Base-by-base conservation (phyloP, 2,329 filamentous ascomycete genomes). In the Paraconiothyrium brasiliense region DNA sequence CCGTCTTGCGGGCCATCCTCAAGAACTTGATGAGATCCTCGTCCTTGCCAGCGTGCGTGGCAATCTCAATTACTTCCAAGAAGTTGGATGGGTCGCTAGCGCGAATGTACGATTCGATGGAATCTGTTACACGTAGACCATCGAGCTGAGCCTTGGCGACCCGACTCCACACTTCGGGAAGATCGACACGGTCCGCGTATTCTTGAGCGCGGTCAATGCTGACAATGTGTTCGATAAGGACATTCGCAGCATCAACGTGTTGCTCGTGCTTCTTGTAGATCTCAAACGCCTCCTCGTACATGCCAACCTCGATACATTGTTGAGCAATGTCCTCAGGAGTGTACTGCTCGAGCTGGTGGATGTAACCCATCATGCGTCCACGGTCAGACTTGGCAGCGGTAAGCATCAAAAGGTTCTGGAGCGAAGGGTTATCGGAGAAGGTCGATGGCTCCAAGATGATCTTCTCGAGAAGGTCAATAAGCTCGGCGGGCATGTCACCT, bases 401-500 rank as follows among this genome's bases (percentile, higher is more conserved):
- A 74, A 98, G 90, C 85, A 99, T 92, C 64, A 99, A 88, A 62
- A 99, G 83, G 80, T 99, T 99, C 81, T 99, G 96, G 60, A 99
- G 85, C 78, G 92, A 97, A 74, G 93, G 88, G 80, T 99, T 99
- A 82, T 99, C 96, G 73, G 93, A 97, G 85, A 99, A 99, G 5
- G 92, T 92, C 4, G 94, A 97, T n/a, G 95, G 96, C 84, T 99
- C 95, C n/a, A 99, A 84, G 35, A 99, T 94, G 69, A 99, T 99
- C 89, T 98, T 99, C 85, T 99, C 96, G 20, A 99, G 87, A 41
- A 99, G 88, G 80, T 99, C 96, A 72, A 99, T 98, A 55, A 99
- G 87, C 83, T 99, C 95, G 4, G 90, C 89, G 9, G 95, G 95
- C 68, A 99, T 85, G 75, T 99, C 95, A 59, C 92, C 92, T 68